Evolutionary conservation across 805 yeast genomes (phyloP).

Genomic region (Debaryomyces tyrocola): DNA sequence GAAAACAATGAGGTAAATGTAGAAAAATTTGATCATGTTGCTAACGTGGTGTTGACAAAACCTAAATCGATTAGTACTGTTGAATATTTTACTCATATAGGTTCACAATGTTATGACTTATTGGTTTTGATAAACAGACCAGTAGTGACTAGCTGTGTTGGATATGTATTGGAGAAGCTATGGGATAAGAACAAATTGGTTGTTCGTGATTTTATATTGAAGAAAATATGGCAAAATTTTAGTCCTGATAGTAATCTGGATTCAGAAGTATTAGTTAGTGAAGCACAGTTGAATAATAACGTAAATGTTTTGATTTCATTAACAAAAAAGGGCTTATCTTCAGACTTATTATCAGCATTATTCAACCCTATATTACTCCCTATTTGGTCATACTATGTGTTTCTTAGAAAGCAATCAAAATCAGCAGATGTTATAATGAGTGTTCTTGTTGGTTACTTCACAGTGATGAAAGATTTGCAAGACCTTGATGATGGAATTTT

Average conservation of each 20-base stretch:
- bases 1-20: slow-evolving; percentile 68
- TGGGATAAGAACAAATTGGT: slow-evolving; percentile 51
- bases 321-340: slow-evolving; percentile 38
- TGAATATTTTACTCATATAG: slow-evolving; percentile 58
- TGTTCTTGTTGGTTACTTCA: slow-evolving; percentile 39
- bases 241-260: slow-evolving; percentile 31
- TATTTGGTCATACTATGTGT: slow-evolving; percentile 48
- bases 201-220: slow-evolving; percentile 59
- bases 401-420: slow-evolving; percentile 28
- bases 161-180: slow-evolving; percentile 52
- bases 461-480: slow-evolving; percentile 18
- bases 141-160: slow-evolving; percentile 53
- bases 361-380: slow-evolving; percentile 32
- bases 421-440: slow-evolving; percentile 35
- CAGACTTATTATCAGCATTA: slow-evolving; percentile 22
- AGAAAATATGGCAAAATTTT: slow-evolving; percentile 46
- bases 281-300: slow-evolving; percentile 55
- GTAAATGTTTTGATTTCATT: slow-evolving; percentile 68
- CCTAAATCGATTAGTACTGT: slow-evolving; percentile 52
- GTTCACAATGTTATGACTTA: slow-evolving; percentile 61
- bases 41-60: slow-evolving; percentile 61
- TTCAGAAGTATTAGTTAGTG: slow-evolving; percentile 34
- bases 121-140: slow-evolving; percentile 64
- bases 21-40: slow-evolving; percentile 65
- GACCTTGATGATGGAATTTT: slow-evolving; percentile 11